These are phyloP conservation scores for Wickerhamiella allomyrinae DNA, from an alignment of 805 yeast species.

Conservation along the genomic window DNA sequence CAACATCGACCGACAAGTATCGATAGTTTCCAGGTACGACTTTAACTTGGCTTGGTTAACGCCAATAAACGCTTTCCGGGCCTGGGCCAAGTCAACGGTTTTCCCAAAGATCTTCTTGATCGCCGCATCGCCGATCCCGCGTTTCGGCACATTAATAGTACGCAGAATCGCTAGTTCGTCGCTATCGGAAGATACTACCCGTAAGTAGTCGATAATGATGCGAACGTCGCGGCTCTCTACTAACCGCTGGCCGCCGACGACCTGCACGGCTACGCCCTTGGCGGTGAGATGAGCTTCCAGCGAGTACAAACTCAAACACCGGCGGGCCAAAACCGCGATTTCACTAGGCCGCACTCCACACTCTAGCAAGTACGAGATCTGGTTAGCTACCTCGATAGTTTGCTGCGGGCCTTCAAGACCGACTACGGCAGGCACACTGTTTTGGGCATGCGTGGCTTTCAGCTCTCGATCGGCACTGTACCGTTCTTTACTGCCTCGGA, in stretches of 20 bases:
- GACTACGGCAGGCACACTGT: not conserved
- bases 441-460: constrained; percentile 7
- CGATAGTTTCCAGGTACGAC: not conserved
- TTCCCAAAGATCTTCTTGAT: constrained; percentile 23
- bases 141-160: constrained; percentile 43
- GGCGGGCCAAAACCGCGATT: constrained; percentile 57
- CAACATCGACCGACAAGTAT: not conserved
- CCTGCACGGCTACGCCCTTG: constrained; percentile 44
- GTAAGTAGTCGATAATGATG: constrained; percentile 46
- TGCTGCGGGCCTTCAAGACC: constrained; percentile 31
- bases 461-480: constrained; percentile 3
- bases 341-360: constrained; percentile 38
- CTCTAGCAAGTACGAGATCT: constrained; percentile 35
- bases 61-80: not conserved
- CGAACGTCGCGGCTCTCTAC: constrained; percentile 66
- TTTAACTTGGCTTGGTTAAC: not conserved
- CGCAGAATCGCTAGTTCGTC: constrained; percentile 50
- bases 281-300: constrained; percentile 51
- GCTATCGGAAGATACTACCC: constrained; percentile 41
- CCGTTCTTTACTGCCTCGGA: not conserved
- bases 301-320: constrained; percentile 43
- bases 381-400: too few species aligned
- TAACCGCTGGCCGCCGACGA: constrained; percentile 62
- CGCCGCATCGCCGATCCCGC: constrained; percentile 54
- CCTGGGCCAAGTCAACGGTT: not conserved